These are phyloP conservation scores for Fusarium globosum DNA, from an alignment of 2,329 filamentous ascomycete genomes.

Conservation along the genomic window DNA sequence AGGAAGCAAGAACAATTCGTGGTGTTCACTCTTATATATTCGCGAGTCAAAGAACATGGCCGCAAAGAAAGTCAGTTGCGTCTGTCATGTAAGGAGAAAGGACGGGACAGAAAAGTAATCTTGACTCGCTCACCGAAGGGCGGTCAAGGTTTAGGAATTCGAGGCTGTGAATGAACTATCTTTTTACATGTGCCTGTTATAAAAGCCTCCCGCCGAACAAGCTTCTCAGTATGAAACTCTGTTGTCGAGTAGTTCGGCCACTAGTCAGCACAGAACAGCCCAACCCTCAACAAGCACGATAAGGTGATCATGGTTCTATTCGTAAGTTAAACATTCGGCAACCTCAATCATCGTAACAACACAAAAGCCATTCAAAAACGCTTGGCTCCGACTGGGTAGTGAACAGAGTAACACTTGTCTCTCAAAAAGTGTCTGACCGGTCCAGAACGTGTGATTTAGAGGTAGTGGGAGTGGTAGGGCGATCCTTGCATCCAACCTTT, in stretches of 20 bases:
- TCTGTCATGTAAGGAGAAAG: constrained; percentile 9
- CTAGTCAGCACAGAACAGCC: neutral
- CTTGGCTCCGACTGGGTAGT: constrained; percentile 2
- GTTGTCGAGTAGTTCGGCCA: neutral
- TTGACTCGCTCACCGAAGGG: constrained; percentile 21
- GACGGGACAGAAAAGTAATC: neutral
- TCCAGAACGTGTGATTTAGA: constrained; percentile 33
- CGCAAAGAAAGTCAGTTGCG: neutral
- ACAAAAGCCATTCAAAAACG: constrained; percentile 12
- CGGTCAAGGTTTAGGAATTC: constrained; percentile 20
- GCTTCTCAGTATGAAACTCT: neutral
- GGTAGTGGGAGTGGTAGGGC: constrained; percentile 22
- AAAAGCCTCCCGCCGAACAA: constrained; percentile 7
- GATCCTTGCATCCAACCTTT: constrained; percentile 31
- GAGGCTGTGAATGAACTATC: constrained; percentile 4
- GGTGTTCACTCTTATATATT: constrained; percentile 13
- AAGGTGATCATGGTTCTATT: constrained; percentile 16
- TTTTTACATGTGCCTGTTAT: constrained; percentile 10
- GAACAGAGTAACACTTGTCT: constrained; percentile 34
- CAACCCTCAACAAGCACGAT: neutral
- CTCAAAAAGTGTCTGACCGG: constrained; percentile 26
- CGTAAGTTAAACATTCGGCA: neutral
- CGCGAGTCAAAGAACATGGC: neutral
- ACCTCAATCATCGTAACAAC: neutral
- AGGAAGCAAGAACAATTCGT: constrained; percentile 10